Evolutionary conservation across 805 yeast genomes (phyloP), one percentile per base, ranked within the genome.

Genomic region (Wickerhamomyces sydowiorum): DNA sequence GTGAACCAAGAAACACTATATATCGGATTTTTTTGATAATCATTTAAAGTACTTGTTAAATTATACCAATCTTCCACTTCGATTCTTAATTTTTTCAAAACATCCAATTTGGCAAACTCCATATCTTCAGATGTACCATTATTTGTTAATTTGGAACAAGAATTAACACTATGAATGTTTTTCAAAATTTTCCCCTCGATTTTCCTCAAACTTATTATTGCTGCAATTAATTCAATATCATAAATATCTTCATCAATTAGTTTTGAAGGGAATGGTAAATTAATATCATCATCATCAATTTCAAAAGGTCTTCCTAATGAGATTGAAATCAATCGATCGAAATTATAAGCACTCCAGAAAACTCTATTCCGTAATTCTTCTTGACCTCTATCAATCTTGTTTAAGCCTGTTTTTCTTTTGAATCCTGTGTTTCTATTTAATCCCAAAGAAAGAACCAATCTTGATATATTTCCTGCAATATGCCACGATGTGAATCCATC

Each of bases 401-500:
- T 12, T 12, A 27, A 12, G 8, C 7, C 14, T 12, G 59, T 40
- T 57, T 52, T 38, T 60, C 64, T 14, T 48, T 52, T 5, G 55
- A 42, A 2, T 59, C 42, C 2, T 6, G 66, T 41, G 14, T 60
- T 64, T 40, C 74, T 66, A 49, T 76, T 72, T 24, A 76, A 53
- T 2, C 79, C 78, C 22, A 75, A 46, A 12, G 72, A 67, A 14
- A 73, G 54, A 1, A 70, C 64, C 37, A 73, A 45, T 48, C 81
- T 55, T 47, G 71, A 61, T 24, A 73, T 58, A 19, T 73, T 52
- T 1, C 81, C 78, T 41, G 71, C 69, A 19, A 75, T 62, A 30
- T 73, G 70, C 82, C 80, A 75, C 1, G 79, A 65, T 20, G 72
- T 65, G 10, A 69, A 62, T 4, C 77, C 77, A 31, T 66, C 56